These are phyloP conservation scores for Physcia stellaris DNA, from an alignment of 495 filamentous ascomycete species.

Conservation along the genomic window DNA sequence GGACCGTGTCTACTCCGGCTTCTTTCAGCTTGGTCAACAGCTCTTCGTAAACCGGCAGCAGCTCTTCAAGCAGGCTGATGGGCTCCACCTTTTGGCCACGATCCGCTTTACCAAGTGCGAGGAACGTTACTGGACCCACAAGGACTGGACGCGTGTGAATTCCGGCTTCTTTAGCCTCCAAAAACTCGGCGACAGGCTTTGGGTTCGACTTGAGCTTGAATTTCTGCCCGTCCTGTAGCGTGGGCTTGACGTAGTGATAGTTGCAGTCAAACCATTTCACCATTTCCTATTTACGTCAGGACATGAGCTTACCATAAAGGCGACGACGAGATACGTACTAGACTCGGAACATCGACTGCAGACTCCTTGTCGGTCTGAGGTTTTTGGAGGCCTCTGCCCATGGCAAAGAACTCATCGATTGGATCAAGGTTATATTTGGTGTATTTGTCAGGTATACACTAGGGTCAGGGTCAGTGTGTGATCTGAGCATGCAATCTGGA, in stretches of 20 bases:
- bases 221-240: conserved; percentile 84
- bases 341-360: conserved; percentile 78
- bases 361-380: conserved; percentile 35
- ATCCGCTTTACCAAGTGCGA: conserved; percentile 91
- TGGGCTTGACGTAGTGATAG: conserved; percentile 99
- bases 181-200: conserved; percentile 88
- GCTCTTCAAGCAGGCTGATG: conserved; percentile 81
- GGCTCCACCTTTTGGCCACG: conserved; percentile 82
- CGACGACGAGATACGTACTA: too few species aligned
- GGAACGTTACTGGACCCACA: conserved; percentile 91
- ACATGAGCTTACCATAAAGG: too few species aligned
- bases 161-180: conserved; percentile 94
- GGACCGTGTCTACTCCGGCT: conserved; percentile 85
- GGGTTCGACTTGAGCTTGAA: conserved; percentile 79
- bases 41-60: conserved; percentile 85
- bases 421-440: conserved; percentile 67
- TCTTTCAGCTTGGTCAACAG: conserved; percentile 83
- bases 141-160: conserved; percentile 86
- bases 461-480: conserved; percentile 4
- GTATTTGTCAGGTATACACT: conserved; percentile 87
- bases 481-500: background rate
- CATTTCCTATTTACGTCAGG: conserved; percentile 56
- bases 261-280: conserved; percentile 99
- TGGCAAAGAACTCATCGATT: conserved; percentile 96
- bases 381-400: conserved; percentile 97